These are phyloP conservation scores for Venturia oleaginea DNA, from an alignment of 2,329 filamentous ascomycete genomes.

Conservation along the genomic window DNA sequence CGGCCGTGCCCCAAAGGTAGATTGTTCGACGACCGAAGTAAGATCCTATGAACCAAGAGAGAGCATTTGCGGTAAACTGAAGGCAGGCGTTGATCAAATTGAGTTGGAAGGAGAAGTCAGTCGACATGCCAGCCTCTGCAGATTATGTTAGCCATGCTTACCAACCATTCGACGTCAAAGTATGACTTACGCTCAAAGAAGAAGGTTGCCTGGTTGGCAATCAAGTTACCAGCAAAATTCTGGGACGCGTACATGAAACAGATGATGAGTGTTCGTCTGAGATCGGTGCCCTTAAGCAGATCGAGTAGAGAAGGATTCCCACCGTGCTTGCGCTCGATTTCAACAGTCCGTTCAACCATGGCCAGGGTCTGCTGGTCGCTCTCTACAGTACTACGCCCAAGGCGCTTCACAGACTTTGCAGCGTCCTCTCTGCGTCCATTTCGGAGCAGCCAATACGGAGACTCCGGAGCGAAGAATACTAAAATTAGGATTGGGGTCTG, in stretches of 20 bases:
- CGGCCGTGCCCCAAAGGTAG: constrained; percentile 61
- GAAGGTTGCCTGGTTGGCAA: constrained; percentile 54
- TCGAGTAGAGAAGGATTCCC: constrained; percentile 66
- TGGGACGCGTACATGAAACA: constrained; percentile 46
- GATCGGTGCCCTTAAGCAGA: constrained; percentile 72
- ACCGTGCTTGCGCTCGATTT: constrained; percentile 68
- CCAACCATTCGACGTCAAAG: constrained; percentile 13
- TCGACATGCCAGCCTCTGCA: constrained; percentile 50
- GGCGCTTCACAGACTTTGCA: constrained; percentile 54
- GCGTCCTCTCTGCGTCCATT: constrained; percentile 55
- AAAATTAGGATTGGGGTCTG: constrained; percentile 33
- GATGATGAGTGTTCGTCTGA: constrained; percentile 64
- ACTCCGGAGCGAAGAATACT: constrained; percentile 60
- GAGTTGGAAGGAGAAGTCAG: constrained; percentile 49
- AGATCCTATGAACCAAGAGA: constrained; percentile 35
- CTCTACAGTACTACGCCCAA: constrained; percentile 44
- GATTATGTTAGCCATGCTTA: constrained; percentile 14
- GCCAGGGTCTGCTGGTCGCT: constrained; percentile 74
- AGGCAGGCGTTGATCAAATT: constrained; percentile 57
- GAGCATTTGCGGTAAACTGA: constrained; percentile 39
- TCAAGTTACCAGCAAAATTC: constrained; percentile 41
- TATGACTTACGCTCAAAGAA: constrained; percentile 46
- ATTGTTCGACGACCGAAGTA: constrained; percentile 61
- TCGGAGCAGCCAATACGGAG: constrained; percentile 66
- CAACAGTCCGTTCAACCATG: constrained; percentile 88